Evolutionary conservation across 169 alveolate genomes (phyloP).

Genomic region (Blepharisma undulans): DNA sequence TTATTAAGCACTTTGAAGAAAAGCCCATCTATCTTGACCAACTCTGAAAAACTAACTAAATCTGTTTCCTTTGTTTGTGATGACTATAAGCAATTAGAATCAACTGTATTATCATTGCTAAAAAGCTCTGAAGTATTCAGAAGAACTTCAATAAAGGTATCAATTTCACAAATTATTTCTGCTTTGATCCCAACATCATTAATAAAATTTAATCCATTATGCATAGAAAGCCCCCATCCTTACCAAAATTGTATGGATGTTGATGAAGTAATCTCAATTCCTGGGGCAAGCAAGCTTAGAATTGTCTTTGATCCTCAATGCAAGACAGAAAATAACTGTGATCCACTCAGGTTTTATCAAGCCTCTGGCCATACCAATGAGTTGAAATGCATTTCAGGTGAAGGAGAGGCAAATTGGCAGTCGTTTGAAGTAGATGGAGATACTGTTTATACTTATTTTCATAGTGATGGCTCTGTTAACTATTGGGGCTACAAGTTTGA

Average conservation of each 20-base stretch:
- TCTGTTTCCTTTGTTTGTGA: too few relatives aligned
- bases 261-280: background rate
- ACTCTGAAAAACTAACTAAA: too few relatives aligned
- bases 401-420: too few relatives aligned
- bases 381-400: conserved; percentile 23
- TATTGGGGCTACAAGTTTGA: conserved; percentile 43
- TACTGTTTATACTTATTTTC: conserved; percentile 30
- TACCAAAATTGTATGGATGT: background rate
- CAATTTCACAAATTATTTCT: too few relatives aligned
- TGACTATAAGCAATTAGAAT: too few relatives aligned
- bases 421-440: conserved; percentile 32
- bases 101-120: too few relatives aligned
- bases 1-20: background rate
- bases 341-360: conserved; percentile 13
- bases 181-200: too few relatives aligned
- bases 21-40: too few relatives aligned
- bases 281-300: background rate
- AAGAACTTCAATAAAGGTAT: too few relatives aligned
- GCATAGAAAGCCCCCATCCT: conserved; percentile 28
- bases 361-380: conserved; percentile 17
- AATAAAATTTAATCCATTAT: too few relatives aligned
- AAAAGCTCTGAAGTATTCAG: too few relatives aligned
- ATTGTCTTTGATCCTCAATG: background rate
- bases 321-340: conserved; percentile 27
- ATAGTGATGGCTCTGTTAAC: conserved; percentile 27